Conservation (phyloP, 139 green algal species). For the Coccomyxa sp. region DNA sequence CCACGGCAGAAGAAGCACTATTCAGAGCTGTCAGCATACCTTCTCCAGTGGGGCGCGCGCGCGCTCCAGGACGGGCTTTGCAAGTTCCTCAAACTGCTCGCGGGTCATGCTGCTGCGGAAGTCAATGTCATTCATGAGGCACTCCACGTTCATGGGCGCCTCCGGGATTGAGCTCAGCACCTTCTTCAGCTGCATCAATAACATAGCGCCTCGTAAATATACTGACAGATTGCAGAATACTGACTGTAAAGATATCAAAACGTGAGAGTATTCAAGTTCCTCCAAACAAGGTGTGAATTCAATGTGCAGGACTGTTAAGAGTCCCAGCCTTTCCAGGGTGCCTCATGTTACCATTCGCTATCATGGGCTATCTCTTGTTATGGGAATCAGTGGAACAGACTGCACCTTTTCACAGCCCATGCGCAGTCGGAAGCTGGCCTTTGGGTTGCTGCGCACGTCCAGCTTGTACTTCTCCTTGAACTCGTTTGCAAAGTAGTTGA, state of each 20-base stretch:
- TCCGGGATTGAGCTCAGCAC: slow-evolving; percentile 89
- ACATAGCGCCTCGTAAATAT: background rate
- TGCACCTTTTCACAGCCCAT: slow-evolving; percentile 75
- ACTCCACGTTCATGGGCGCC: slow-evolving; percentile 88
- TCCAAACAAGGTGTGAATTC: no score
- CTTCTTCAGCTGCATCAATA: slow-evolving; percentile 75
- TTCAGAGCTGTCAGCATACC: background rate
- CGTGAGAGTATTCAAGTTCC: no score
- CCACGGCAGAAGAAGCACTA: no score
- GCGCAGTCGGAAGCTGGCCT: slow-evolving; percentile 82
- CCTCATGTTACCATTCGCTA: no score
- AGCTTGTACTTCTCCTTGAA: slow-evolving; percentile 83
- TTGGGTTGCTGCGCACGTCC: slow-evolving; percentile 77
- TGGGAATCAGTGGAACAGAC: no score
- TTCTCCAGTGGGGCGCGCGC: slow-evolving; percentile 23
- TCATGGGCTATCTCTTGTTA: no score
- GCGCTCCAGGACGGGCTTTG: slow-evolving; percentile 52
- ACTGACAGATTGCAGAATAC: no score
- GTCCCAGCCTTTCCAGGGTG: no score
- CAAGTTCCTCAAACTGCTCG: slow-evolving; percentile 87
- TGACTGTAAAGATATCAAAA: no score
- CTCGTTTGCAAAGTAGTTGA: slow-evolving; percentile 87
- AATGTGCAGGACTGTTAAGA: no score
- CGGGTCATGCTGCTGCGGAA: slow-evolving; percentile 60
- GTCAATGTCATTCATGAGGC: slow-evolving; percentile 93